Evolutionary conservation across 2,329 filamentous ascomycete genomes (phyloP).

Genomic region (Pestalotiopsis fici): DNA sequence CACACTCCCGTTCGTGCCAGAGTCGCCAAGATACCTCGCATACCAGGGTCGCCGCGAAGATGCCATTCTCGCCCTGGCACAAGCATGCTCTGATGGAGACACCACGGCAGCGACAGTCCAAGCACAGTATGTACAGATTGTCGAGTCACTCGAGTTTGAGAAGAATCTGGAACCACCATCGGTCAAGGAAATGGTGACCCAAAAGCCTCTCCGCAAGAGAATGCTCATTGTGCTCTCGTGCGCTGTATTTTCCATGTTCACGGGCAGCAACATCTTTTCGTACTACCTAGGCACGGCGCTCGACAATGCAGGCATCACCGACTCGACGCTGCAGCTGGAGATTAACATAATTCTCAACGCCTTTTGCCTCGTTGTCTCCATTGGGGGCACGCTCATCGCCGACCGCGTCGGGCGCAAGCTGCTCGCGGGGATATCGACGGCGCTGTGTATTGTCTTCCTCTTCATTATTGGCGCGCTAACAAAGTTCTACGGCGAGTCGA

Average conservation of each 20-base stretch:
- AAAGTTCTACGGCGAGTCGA: neutral
- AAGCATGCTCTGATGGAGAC: conserved; percentile 41
- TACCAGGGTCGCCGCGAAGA: conserved; percentile 29
- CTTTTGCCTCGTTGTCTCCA: conserved; percentile 13
- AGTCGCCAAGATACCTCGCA: conserved; percentile 33
- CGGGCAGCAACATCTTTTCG: conserved; percentile 40
- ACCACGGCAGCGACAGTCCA: conserved; percentile 36
- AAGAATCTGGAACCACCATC: conserved; percentile 14
- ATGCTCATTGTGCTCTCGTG: neutral
- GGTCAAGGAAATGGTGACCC: conserved; percentile 34
- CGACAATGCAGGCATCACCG: conserved; percentile 45
- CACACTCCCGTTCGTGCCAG: conserved; percentile 14
- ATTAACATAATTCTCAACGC: conserved; percentile 5
- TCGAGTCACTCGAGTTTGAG: conserved; percentile 37
- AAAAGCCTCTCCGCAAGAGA: conserved; percentile 24
- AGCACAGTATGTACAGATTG: conserved; percentile 44
- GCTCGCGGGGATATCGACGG: neutral
- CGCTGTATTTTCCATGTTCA: conserved; percentile 29
- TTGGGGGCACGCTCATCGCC: conserved; percentile 10
- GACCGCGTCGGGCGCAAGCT: conserved; percentile 8
- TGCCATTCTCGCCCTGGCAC: conserved; percentile 36
- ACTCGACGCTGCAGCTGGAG: conserved; percentile 19
- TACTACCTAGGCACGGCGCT: conserved; percentile 44
- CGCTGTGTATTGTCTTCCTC: conserved; percentile 9
- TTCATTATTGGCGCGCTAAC: conserved; percentile 14